Evolutionary conservation across 208 protist species (phyloP).

Genomic region (Phytomonas francai): DNA sequence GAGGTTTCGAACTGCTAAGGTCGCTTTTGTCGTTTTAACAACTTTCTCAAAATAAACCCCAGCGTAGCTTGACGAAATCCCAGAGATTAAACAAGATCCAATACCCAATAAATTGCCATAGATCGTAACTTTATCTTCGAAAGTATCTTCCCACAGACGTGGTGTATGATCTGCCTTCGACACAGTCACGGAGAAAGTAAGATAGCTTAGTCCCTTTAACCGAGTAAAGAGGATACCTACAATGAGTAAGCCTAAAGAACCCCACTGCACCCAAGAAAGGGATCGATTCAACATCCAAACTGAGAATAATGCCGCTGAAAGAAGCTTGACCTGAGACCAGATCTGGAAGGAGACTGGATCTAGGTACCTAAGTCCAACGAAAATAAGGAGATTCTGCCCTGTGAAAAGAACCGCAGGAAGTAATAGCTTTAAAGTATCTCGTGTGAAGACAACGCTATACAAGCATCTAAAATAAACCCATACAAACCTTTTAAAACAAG

Average conservation of each 20-base stretch:
- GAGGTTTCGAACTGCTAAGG: conserved; percentile 72
- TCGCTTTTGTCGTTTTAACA: conserved; percentile 60
- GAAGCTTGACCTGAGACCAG: conserved; percentile 72
- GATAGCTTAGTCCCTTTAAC: conserved; percentile 6
- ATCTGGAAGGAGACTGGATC: conserved; percentile 73
- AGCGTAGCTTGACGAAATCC: conserved; percentile 68
- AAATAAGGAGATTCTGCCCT: conserved; percentile 66
- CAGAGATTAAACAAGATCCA: conserved; percentile 43
- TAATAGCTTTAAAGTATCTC: conserved; percentile 49
- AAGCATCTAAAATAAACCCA: conserved; percentile 9
- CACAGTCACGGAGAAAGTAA: too few relatives aligned
- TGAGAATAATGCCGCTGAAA: conserved; percentile 65
- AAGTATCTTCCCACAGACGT: conserved; percentile 3
- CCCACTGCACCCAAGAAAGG: conserved; percentile 58
- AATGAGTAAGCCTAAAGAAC: conserved; percentile 39
- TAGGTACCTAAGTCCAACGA: conserved; percentile 56
- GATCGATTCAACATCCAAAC: conserved; percentile 49
- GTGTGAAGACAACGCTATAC: conserved; percentile 16
- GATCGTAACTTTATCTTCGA: not conserved
- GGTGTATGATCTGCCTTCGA: not conserved
- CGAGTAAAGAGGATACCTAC: conserved; percentile 59
- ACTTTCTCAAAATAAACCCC: conserved; percentile 83
- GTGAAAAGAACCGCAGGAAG: conserved; percentile 69
- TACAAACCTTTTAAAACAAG: too few relatives aligned
- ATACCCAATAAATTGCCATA: conserved; percentile 32